Evolutionary conservation across 129 eudicot species (phyloP), one percentile per base, ranked within the genome.

Genomic region (Silybum marianum): DNA sequence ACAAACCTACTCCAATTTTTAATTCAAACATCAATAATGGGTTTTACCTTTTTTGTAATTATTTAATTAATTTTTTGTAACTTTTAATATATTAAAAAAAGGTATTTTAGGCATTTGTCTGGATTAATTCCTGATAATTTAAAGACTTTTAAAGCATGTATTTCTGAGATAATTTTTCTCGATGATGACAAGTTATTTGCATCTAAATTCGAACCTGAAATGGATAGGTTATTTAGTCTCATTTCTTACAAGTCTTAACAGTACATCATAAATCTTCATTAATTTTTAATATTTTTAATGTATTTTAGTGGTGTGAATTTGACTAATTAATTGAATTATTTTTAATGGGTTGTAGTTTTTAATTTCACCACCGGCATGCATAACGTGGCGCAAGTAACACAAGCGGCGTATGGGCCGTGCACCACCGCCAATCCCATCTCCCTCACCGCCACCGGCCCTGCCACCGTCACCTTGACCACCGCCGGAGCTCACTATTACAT

Each of bases 391-490:
- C 80, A 86, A 76, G 90, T 90, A 54, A 66, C 89, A 28, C 81
- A 76, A 36, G 71, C 89, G 19, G 89, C 90, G 6, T 90, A 58
- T 25, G 87, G 88, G 39, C 85, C 95, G 3, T 90, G 95, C 90
- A 83, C 88, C 89, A 71, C 80, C 72, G 16, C 87, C 48, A 82
- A 81, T 82, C 75, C 92, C 68, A 51, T 80, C 73, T 18, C 69
- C 77, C 30, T 73, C 48, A 46, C 36, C 70, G 26, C 85, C 84
- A 75, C 71, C 74, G 80, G 89, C 40, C 95, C 95, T 0, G 92
- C 92, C 48, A 86, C 89, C 58, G 9, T 88, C 88, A 60, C 81
- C 14, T 81, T 89, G 66, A 44, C 85, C 44, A 66, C 88, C 65
- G 11, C 87, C 68, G 93, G 96, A 24, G 38, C 76, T 18, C 90